Conservation (phyloP, 2,329 filamentous ascomycete genomes). For the Dactylellina cionopaga region DNA sequence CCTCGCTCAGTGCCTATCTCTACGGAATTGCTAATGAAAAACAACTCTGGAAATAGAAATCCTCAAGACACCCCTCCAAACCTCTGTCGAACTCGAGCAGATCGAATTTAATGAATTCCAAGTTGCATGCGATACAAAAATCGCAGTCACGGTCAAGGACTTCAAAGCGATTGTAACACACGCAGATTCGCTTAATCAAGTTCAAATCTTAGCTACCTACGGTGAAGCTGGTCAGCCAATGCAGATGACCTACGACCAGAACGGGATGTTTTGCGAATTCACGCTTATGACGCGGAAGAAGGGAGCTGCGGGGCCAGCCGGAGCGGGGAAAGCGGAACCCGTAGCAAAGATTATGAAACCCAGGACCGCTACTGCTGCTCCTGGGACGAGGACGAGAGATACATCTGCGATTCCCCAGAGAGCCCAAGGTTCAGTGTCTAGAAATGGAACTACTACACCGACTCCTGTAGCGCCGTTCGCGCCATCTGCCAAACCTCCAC, state of each 20-base stretch:
- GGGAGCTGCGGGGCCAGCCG: constrained; percentile 41
- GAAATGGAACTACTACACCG: constrained; percentile 23
- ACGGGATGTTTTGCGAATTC: constrained; percentile 66
- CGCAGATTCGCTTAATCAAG: constrained; percentile 64
- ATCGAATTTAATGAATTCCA: constrained; percentile 66
- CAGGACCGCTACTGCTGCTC: background rate
- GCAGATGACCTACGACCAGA: constrained; percentile 65
- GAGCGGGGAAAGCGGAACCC: constrained; percentile 27
- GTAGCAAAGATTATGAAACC: constrained; percentile 40
- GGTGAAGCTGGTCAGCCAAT: constrained; percentile 65
- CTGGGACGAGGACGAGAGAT: constrained; percentile 13
- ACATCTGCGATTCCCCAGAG: constrained; percentile 20
- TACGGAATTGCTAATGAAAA: too few relatives aligned
- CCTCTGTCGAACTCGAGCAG: constrained; percentile 65
- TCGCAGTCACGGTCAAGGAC: constrained; percentile 67
- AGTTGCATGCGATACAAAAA: constrained; percentile 64
- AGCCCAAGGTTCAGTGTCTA: background rate
- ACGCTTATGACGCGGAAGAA: constrained; percentile 65
- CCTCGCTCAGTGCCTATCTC: too few relatives aligned
- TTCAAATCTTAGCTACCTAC: constrained; percentile 64
- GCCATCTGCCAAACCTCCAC: constrained; percentile 6
- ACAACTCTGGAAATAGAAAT: too few relatives aligned
- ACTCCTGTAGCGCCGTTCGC: background rate
- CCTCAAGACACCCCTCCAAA: constrained; percentile 67
- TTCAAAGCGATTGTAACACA: constrained; percentile 66